Evolutionary conservation across 768 basidiomycete species (phyloP), one percentile per base, ranked within the genome.

Genomic region (Paxillus ammoniavirescens): DNA sequence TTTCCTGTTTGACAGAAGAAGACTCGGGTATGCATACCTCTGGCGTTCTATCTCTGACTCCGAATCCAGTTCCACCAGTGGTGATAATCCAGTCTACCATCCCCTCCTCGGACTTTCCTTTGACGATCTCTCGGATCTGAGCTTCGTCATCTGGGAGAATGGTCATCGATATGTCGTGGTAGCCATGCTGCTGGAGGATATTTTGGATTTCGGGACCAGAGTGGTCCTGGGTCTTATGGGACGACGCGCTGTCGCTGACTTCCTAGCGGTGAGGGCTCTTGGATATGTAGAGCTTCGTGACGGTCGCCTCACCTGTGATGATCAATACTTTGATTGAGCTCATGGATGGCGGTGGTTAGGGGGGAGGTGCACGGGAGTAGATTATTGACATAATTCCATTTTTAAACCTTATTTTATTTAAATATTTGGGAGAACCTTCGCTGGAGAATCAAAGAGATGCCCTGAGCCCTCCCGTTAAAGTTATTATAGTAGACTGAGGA

Each of bases 11-110:
- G n/a, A 35, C 7, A 18, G 12, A 28, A 7, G 10, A 42, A 44
- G 47, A 12, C 18, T 23, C 42, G 21, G 38, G 49, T 8, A 5
- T 43, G 33, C 26, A 12, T 45, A 89, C 92, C 79, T 96, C 91
- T 37, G 93, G 93, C 4, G 93, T 96, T 42, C 76, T 72, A 69
- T 96, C 93, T 58, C 88, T 74, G 30, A 80, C 74, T 1, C 91
- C 89, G 62, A 93, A 93, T 7, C 93, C 93, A 0, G 93, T 96
- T 5, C 93, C 93, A 15, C 93, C 93, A 0, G 89, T 89, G 6
- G 90, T 89, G 57, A 96, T 74, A 53, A 93, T 78, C 79, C 84
- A 85, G 65, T 92, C 85, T 13, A 87, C 69, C n/a, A 73, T 62
- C 2, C 72, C 74, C 5, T 73, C 65, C 2, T 68, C 63, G 37